Percentiles rank a stretch among this genome's conserved stretches.
Conservation (phyloP, 1,139 yeast genomes). For the Pichia inconspicua region DNA sequence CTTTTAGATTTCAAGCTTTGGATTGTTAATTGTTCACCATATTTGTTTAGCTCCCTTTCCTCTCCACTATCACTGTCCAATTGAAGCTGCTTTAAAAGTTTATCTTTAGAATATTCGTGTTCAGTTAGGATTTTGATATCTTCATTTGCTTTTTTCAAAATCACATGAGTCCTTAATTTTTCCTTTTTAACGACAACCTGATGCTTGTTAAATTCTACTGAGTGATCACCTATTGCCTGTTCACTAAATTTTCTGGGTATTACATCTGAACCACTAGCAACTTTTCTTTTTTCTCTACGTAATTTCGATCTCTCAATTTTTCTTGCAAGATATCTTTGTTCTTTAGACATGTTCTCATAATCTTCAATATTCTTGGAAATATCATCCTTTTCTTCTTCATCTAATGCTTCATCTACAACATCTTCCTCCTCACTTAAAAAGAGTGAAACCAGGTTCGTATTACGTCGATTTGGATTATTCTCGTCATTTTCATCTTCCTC, state of each 20-base stretch:
- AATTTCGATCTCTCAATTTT: slow-evolving; percentile 15
- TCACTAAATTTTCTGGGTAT: background rate
- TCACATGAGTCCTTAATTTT: background rate
- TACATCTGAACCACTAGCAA: background rate
- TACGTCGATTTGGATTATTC: background rate
- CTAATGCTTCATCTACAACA: background rate
- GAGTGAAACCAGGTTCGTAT: slow-evolving; percentile 1
- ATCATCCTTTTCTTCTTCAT: background rate
- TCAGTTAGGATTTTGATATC: background rate
- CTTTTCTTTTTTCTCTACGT: slow-evolving; percentile 11
- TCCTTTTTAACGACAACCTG: background rate
- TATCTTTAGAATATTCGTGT: slow-evolving; percentile 1
- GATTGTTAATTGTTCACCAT: background rate
- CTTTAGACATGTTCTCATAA: slow-evolving; percentile 19
- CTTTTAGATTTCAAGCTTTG: too few relatives aligned
- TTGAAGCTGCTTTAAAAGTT: background rate
- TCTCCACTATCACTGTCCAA: background rate
- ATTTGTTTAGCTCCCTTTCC: background rate
- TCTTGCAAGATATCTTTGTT: slow-evolving; percentile 23
- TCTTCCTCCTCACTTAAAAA: slow-evolving; percentile 6
- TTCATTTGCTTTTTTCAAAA: background rate
- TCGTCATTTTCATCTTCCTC: slow-evolving; percentile 2
- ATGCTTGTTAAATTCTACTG: background rate
- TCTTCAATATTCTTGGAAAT: slow-evolving; percentile 12
- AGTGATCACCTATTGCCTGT: background rate